Evolutionary conservation across 345 rosid genomes (phyloP).

Genomic region (Eucalyptus viminalis): DNA sequence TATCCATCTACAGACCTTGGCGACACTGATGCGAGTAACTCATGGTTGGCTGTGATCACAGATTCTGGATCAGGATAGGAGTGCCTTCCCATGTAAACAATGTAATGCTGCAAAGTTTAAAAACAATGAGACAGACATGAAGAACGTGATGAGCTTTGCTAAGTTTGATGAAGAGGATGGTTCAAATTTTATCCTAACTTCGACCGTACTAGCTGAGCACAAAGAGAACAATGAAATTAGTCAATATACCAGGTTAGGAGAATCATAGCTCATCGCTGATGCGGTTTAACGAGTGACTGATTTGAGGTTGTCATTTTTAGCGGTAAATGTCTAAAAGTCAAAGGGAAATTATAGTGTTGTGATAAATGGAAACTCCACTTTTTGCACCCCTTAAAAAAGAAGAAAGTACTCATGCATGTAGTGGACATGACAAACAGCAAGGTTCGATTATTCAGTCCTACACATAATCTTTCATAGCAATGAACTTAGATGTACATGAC

Average conservation of each 20-base stretch:
- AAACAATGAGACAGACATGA: neutral
- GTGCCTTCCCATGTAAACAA: conserved; percentile 41
- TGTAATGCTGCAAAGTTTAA: conserved; percentile 22
- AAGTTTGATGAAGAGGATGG: neutral
- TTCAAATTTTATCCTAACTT: neutral
- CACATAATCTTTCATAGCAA: neutral
- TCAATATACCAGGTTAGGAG: neutral
- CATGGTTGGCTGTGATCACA: conserved; percentile 23
- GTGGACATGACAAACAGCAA: neutral
- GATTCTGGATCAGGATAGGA: conserved; percentile 28
- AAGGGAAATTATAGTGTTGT: neutral
- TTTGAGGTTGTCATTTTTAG: neutral
- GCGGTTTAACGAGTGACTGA: neutral
- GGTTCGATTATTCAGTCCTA: neutral
- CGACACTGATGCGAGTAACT: conserved; percentile 21
- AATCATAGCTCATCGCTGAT: neutral
- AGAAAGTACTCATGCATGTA: too few species aligned
- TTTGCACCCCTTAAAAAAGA: neutral
- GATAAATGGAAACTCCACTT: neutral
- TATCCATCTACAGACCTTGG: conserved; percentile 8
- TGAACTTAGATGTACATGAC: neutral
- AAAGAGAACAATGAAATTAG: neutral
- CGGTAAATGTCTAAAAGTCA: neutral
- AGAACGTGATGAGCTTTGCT: neutral
- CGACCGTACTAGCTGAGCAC: neutral